Evolutionary conservation across 2,329 filamentous ascomycete species (phyloP).

Genomic region (Diplodia mutila): DNA sequence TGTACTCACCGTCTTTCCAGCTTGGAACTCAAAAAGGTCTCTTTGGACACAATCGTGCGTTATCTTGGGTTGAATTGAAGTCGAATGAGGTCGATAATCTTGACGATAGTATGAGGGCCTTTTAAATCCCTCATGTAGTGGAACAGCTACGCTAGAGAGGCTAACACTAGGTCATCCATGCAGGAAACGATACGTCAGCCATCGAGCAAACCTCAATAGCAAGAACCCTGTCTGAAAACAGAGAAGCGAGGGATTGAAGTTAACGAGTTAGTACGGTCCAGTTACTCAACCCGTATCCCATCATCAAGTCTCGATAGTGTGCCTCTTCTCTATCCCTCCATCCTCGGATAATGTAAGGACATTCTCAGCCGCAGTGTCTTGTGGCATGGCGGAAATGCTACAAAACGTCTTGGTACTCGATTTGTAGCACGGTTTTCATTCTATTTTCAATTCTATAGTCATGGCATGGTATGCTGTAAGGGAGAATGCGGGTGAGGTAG

Average conservation of each 20-base stretch:
- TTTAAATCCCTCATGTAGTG: not conserved
- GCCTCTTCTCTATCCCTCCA: no score
- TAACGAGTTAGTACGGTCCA: no score
- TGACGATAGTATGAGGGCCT: not conserved
- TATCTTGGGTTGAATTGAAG: not conserved
- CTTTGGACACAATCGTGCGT: not conserved
- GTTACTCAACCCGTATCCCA: no score
- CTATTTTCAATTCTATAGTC: not conserved
- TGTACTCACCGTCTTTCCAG: not conserved
- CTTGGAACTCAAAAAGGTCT: not conserved
- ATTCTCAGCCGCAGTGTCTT: no score
- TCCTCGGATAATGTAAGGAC: no score
- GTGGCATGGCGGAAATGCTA: no score
- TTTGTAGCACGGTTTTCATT: not conserved
- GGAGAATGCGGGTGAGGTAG: not conserved
- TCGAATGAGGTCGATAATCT: not conserved
- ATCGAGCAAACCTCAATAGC: not conserved
- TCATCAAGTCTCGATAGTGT: no score
- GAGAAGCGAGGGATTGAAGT: no score
- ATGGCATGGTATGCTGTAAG: not conserved
- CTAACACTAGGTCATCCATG: no score
- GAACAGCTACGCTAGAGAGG: no score
- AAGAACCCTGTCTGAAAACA: no score
- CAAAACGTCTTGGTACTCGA: not conserved
- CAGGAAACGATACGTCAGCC: not conserved